These are phyloP conservation scores for Aspergillus kassunensis DNA, from an alignment of 495 filamentous ascomycete genomes.

Conservation along the genomic window DNA sequence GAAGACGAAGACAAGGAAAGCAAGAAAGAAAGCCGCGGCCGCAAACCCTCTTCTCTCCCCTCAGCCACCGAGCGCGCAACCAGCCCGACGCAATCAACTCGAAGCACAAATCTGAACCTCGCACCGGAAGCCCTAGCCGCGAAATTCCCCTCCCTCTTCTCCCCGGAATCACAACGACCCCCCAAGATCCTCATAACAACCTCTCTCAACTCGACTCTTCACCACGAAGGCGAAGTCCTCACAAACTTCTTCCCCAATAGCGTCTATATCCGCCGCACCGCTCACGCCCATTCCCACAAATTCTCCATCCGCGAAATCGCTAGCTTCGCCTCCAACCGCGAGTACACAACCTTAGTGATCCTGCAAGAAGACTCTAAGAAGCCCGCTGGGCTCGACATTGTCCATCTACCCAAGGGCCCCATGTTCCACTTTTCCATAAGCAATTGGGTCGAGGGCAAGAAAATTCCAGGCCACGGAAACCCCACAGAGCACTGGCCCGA, in stretches of 20 bases:
- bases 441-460: slow-evolving; percentile 81
- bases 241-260: slow-evolving; percentile 80
- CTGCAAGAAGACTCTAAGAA: slow-evolving; percentile 82
- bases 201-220: slow-evolving; percentile 75
- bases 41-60: slow-evolving; percentile 32
- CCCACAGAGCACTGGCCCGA: slow-evolving; percentile 89
- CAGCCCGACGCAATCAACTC: slow-evolving; percentile 58
- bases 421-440: slow-evolving; percentile 83
- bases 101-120: slow-evolving; percentile 66
- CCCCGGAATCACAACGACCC: slow-evolving; percentile 47
- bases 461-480: slow-evolving; percentile 81
- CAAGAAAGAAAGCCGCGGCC: slow-evolving; percentile 36
- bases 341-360: slow-evolving; percentile 75
- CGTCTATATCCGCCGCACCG: slow-evolving; percentile 78
- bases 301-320: slow-evolving; percentile 88
- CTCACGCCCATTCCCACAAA: slow-evolving; percentile 75
- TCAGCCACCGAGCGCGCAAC: slow-evolving; percentile 52
- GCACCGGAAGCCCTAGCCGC: slow-evolving; percentile 63
- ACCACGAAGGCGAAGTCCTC: slow-evolving; percentile 73
- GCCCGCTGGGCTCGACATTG: slow-evolving; percentile 69
- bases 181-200: slow-evolving; percentile 92
- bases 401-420: slow-evolving; percentile 79
- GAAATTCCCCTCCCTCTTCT: slow-evolving; percentile 82
- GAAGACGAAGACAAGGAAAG: slow-evolving; percentile 36
- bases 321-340: slow-evolving; percentile 73